phyloP scores from a whole-genome alignment of 2,329 filamentous ascomycete species.

The Metarhizium album region DNA sequence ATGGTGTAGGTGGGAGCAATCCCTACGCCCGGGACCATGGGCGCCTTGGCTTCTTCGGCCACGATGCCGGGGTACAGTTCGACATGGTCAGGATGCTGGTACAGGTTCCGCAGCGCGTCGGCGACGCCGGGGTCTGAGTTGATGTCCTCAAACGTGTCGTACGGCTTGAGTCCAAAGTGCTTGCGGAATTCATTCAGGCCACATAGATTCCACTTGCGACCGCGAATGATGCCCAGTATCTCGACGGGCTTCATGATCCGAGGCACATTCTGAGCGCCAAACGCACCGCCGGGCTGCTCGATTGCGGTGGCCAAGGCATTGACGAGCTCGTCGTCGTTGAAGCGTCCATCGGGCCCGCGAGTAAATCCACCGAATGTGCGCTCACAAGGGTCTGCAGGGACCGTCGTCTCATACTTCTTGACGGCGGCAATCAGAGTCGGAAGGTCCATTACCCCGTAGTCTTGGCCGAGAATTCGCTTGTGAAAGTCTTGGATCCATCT shows the following conservation, averaged over 20 bases:
- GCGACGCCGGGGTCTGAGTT: conserved; percentile 66
- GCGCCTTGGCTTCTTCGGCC: conserved; percentile 62
- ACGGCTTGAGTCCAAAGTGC: conserved; percentile 66
- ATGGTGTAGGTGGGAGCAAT: conserved; percentile 69
- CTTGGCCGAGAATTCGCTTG: conserved; percentile 42
- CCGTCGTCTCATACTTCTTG: conserved; percentile 47
- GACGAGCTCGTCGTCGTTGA: conserved; percentile 67
- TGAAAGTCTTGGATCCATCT: conserved; percentile 69
- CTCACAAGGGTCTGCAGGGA: conserved; percentile 56
- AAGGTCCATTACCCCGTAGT: conserved; percentile 45
- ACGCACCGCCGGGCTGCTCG: conserved; percentile 66
- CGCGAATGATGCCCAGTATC: conserved; percentile 69
- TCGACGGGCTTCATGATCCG: conserved; percentile 64
- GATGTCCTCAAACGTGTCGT: conserved; percentile 73
- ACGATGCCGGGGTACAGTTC: conserved; percentile 74
- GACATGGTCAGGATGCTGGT: conserved; percentile 69
- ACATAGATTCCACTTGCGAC: conserved; percentile 65
- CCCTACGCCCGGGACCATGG: conserved; percentile 64
- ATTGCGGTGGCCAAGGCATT: conserved; percentile 57
- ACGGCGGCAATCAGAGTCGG: conserved; percentile 53
- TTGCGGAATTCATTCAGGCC: conserved; percentile 78
- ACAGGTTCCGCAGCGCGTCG: conserved; percentile 53
- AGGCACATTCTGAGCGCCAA: conserved; percentile 65
- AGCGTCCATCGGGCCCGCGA: conserved; percentile 55
- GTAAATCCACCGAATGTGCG: conserved; percentile 57